Evolutionary conservation across 345 rosid genomes (phyloP), one percentile per base, ranked within the genome.

Genomic region (Viola odorata): DNA sequence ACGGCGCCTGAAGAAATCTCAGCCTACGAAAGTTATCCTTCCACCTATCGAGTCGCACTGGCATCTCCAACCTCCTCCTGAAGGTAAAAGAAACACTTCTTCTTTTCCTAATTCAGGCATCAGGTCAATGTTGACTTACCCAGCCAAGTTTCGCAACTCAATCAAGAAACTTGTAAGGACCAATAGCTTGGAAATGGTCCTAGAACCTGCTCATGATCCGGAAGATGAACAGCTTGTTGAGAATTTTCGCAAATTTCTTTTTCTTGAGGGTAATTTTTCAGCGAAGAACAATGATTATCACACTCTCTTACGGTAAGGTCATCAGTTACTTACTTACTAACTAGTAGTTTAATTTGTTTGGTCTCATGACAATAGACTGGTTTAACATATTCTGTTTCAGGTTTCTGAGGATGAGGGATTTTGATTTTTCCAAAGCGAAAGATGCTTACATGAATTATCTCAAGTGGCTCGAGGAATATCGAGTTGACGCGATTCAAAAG

Each of bases 321-420:
- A 23, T 23, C 32, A 23, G 32, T 23, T 23, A 23, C 32, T 23
- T 0, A 23, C 32, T 59, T 8, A 57, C 42, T 41, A 38, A n/a
- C 50, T 9, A 51, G 50, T 47, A 37, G 40, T 45, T 55, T 55
- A 11, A 37, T 38, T 36, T 55, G 11, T 16, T 8, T 5, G 39
- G n/a, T 36, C 37, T 55, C 58, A 12, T 45, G 12, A n/a, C 36
- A 45, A 9, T 36, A 45, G 5, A 36, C 13, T 42, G 14, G 8
- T 15, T 42, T 12, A 51, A 23, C n/a, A 23, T 7, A 40, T 41
- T 12, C 1, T 13, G 16, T 51, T 42, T 37, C 62, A 85, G 82
- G 53, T 85, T 85, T 65, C 70, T 85, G 4, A 69, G 82, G 53
- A 75, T 73, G 85, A 83, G 80, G 63, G 78, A 80, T 63, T 85